phyloP scores from a whole-genome alignment of 306 rosid species.

The Myrica gale region DNA sequence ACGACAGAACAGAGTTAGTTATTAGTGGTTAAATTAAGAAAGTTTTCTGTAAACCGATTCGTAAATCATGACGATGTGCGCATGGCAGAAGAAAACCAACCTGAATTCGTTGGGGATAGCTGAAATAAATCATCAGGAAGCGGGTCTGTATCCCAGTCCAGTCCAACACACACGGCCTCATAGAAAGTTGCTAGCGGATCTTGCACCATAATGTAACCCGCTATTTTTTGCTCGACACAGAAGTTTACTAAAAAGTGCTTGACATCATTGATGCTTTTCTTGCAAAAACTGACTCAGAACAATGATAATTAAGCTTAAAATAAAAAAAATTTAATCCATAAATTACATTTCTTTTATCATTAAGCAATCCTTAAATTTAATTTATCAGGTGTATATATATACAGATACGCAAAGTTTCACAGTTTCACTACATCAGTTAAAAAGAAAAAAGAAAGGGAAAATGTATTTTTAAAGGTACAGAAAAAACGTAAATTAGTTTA shows the following conservation, averaged over 20 bases:
- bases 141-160: slow-evolving; percentile 44
- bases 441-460: too few species aligned
- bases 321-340: not conserved
- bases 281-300: slow-evolving; percentile 44
- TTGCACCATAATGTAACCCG: slow-evolving; percentile 42
- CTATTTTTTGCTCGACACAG: slow-evolving; percentile 33
- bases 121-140: slow-evolving; percentile 22
- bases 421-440: too few species aligned
- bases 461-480: too few species aligned
- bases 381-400: too few species aligned
- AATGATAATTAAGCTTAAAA: not conserved
- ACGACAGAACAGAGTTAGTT: not conserved
- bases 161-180: slow-evolving; percentile 61
- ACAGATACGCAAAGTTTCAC: too few species aligned
- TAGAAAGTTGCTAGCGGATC: slow-evolving; percentile 60
- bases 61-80: not conserved
- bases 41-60: not conserved
- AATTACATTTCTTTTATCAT: too few species aligned
- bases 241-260: slow-evolving; percentile 43
- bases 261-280: slow-evolving; percentile 41
- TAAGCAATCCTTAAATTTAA: too few species aligned
- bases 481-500: too few species aligned
- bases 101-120: slow-evolving; percentile 21
- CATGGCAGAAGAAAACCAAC: slow-evolving; percentile 7
- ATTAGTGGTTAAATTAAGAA: not conserved